A percentile compares a stretch with the other conserved stretches of the same genome.
Evolutionary conservation across 1,284 basidiomycete species (phyloP).

Genomic region (Gymnopus androsaceus): DNA sequence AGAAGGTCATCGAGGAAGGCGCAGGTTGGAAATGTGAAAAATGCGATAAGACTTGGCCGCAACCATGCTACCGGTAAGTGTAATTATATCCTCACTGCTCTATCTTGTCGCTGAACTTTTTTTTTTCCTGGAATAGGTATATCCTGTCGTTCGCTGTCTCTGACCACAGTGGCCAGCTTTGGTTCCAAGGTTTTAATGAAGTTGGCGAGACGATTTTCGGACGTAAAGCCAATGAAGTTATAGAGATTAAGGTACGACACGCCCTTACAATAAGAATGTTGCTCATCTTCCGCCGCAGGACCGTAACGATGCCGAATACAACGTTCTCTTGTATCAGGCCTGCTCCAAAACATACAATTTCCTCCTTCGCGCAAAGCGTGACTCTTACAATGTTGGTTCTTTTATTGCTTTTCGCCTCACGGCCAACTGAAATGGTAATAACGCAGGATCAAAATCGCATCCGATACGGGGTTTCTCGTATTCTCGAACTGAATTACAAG

Average conservation of each 20-base stretch:
- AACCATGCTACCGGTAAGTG: conserved; percentile 79
- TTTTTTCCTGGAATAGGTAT: conserved; percentile 75
- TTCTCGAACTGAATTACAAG: conserved; percentile 68
- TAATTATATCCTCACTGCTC: not conserved
- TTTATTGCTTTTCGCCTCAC: not conserved
- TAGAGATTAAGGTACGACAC: conserved; percentile 64
- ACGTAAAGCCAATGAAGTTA: conserved; percentile 80
- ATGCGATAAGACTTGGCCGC: conserved; percentile 75
- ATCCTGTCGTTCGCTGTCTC: conserved; percentile 87
- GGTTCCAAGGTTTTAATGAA: conserved; percentile 97
- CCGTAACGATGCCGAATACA: conserved; percentile 65
- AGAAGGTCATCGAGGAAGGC: conserved; percentile 81
- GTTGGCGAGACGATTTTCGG: conserved; percentile 80
- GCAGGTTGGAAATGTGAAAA: conserved; percentile 92
- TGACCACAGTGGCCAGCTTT: conserved; percentile 87
- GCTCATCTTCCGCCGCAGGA: conserved; percentile 44
- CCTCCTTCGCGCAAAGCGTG: conserved; percentile 85
- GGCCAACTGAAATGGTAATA: not conserved
- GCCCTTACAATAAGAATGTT: not conserved
- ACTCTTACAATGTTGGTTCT: conserved; percentile 77
- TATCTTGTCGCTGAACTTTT: conserved; percentile 3
- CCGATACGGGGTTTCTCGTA: conserved; percentile 78
- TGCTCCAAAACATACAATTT: conserved; percentile 81
- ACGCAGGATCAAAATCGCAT: conserved; percentile 74
- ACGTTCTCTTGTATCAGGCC: conserved; percentile 64